phyloP scores from a whole-genome alignment of 768 basidiomycete genomes.

The Termitomyces sp. region DNA sequence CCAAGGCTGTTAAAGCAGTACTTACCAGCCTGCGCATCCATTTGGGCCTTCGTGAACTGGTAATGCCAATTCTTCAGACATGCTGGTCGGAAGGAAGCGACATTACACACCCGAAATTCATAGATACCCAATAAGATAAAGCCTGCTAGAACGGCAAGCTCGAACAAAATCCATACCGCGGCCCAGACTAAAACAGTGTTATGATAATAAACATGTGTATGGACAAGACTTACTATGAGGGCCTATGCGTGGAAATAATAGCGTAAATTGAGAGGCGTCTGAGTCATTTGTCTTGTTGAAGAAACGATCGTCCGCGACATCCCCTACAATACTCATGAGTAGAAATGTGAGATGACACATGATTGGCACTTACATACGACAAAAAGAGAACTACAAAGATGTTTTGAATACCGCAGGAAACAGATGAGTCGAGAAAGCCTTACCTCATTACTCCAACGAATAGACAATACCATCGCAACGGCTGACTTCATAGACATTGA shows the following conservation, averaged over 20 bases:
- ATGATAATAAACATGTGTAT: background rate
- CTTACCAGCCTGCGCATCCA: conserved; percentile 72
- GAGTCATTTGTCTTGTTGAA: conserved; percentile 94
- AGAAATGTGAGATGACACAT: background rate
- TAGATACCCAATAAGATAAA: conserved; percentile 79
- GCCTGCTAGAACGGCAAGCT: conserved; percentile 65
- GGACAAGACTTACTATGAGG: conserved; percentile 54
- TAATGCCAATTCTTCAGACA: background rate
- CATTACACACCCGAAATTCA: conserved; percentile 63
- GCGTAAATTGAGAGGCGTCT: conserved; percentile 83
- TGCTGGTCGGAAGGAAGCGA: background rate
- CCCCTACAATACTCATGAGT: conserved; percentile 43
- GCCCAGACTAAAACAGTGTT: conserved; percentile 63
- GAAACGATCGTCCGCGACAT: conserved; percentile 90
- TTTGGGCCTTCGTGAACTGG: conserved; percentile 50
- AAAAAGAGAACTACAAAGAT: conserved; percentile 60
- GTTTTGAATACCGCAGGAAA: background rate
- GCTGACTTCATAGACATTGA: conserved; percentile 42
- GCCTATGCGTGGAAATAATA: conserved; percentile 65
- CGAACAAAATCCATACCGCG: conserved; percentile 77
- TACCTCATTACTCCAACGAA: conserved; percentile 86
- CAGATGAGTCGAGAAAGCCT: conserved; percentile 16
- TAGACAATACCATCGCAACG: conserved; percentile 79
- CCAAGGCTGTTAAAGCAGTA: conserved; percentile 1
- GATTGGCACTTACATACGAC: conserved; percentile 63